Percentiles rank a stretch among this genome's conserved stretches.
Conservation (phyloP, 441 rosid genomes). For the Metrosideros polymorpha region DNA sequence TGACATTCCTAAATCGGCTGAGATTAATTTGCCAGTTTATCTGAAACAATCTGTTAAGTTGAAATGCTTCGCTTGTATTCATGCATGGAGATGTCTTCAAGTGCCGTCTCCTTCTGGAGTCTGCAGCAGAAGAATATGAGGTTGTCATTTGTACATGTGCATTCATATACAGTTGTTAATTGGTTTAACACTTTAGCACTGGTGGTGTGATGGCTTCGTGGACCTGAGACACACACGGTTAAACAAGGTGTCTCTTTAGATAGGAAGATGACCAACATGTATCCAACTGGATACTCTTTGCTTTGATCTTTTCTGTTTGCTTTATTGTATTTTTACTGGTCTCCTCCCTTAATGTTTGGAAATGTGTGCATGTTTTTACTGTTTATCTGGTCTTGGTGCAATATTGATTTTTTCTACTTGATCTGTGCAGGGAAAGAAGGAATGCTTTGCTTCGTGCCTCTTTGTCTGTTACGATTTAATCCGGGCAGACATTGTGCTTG, state of each 20-base stretch:
- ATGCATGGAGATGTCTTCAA: not conserved
- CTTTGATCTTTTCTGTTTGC: not conserved
- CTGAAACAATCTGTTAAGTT: not conserved
- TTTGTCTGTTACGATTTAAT: conserved; percentile 17
- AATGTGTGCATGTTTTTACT: not conserved
- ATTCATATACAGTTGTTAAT: not conserved
- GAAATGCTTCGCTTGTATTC: not conserved
- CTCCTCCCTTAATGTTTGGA: not conserved
- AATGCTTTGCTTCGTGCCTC: conserved; percentile 17
- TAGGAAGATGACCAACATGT: not conserved
- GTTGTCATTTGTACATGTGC: not conserved
- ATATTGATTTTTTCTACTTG: not conserved
- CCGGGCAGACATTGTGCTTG: conserved; percentile 10
- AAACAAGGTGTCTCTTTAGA: not conserved
- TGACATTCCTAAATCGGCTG: not conserved
- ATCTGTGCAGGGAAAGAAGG: conserved; percentile 13
- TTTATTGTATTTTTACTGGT: not conserved
- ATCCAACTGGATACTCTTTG: not conserved
- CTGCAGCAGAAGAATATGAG: not conserved
- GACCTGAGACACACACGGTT: not conserved
- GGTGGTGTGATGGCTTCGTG: not conserved
- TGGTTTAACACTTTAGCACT: not conserved
- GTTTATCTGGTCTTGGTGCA: not conserved
- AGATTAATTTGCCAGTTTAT: not conserved
- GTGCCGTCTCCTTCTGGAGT: not conserved